Base-by-base conservation (phyloP, 306 rosid genomes). In the Fragaria vesca region DNA sequence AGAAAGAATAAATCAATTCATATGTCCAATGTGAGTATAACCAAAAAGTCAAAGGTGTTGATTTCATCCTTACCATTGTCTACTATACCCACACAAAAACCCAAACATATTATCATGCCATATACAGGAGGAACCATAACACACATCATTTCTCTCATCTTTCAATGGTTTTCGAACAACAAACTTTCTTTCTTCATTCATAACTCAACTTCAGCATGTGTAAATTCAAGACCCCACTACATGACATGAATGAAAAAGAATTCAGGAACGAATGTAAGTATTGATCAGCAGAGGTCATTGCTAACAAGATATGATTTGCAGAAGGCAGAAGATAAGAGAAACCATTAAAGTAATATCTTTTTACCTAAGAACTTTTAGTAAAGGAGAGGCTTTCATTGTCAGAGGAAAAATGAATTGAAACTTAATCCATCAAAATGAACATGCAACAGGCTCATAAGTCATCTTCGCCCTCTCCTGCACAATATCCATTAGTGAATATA, bases 381-480 rank as follows among this genome's bases (percentile, higher is more conserved):
- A 61, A 75, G 78, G 46, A 61, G 15, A 45, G 38, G 45, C n/a
- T 28, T 58, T 45, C 58, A 8, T 45, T 66, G 36, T 75, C 32
- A 3, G 17, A 61, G 78, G 12, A 61, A 30, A 61, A 45, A 3
- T 28, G 13, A 58, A 38, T 28, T 18, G 60, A 45, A 45, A 75
- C 45, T 45, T 17, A 43, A 17, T 74, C 46, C 70, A 16, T 45
- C 42, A 61, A 17, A 47, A 16, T 60, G 78, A 26, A 51, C 11
- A 11, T 18, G 58, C 9, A 75, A 45, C 36, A 21, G 70, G 32
- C 18, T 46, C 57, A 45, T 1, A 57, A 24, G 32, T 75, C 47
- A 75, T 75, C n/a, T 75, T 32, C 30, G 58, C 70, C 32, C 32
- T 12, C 28, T 43, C 58, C 69, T 74, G 45, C 30, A 57, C 16